Evolutionary conservation across 2,329 filamentous ascomycete species (phyloP), one percentile per base, ranked within the genome.

Genomic region (Sporothrix euskadiensis): DNA sequence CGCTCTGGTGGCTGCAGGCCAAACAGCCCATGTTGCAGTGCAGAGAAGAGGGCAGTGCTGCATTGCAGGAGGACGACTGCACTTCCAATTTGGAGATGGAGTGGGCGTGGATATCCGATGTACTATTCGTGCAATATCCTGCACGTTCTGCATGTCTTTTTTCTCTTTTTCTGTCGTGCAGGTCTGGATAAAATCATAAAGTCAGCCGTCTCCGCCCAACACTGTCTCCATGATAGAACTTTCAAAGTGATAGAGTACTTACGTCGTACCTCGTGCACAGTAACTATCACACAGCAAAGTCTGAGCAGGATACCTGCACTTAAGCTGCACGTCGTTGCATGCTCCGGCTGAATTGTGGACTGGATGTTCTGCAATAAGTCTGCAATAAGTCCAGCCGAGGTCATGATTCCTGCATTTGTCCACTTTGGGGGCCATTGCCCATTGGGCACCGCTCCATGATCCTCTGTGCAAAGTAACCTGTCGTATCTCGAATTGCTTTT

Each of bases 21-120:
- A 30, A 19, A 66, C 22, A 26, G 44, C 26, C 44, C 22, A 68
- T n/a, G 65, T 68, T 52, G 65, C 65, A 52, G 65, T 68, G 65
- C 65, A 68, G 44, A 26, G 16, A n/a, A 5, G 44, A 47, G 12
- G 39, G 61, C 39, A 66, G 61, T 66, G 65, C 26, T 68, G 65
- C 41, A 52, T 68, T 68, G 61, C 61, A 66, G 61, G 22, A 30
- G 35, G 35, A 44, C 30, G 22, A 16, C 32, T 66, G 39, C 39
- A 66, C 22, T 8, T 6, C 16, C 39, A 16, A 19, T 16, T 26
- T 44, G 61, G 39, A 44, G 7, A 47, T 30, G n/a, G 10, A 16
- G 30, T 22, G 61, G 61, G 39, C 7, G 12, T 44, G 12, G 3
- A 19, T 26, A 26, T 26, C 26, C 6, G 19, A 47, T n/a, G 26